Conservation (phyloP, 495 filamentous ascomycete genomes). For the Hypoxylon crocopeplum region DNA sequence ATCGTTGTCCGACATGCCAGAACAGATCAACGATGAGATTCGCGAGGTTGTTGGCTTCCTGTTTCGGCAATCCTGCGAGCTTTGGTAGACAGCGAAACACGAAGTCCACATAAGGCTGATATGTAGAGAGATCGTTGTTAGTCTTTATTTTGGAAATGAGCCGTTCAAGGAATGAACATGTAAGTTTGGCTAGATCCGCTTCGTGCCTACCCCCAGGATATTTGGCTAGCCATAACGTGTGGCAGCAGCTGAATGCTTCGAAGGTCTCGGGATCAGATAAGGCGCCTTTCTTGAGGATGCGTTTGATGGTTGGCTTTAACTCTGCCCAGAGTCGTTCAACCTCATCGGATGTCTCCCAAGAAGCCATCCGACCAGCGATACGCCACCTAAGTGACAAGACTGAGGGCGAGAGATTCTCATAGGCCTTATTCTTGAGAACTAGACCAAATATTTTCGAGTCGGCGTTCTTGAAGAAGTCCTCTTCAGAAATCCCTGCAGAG, state of each 20-base stretch:
- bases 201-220: slow-evolving; percentile 45
- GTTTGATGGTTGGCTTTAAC: slow-evolving; percentile 43
- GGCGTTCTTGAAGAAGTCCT: slow-evolving; percentile 49
- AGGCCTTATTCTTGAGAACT: slow-evolving; percentile 30
- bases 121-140: slow-evolving; percentile 11
- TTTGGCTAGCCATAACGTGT: slow-evolving; percentile 46
- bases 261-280: slow-evolving; percentile 40
- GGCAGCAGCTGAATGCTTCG: slow-evolving; percentile 52
- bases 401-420: slow-evolving; percentile 17
- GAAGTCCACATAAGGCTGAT: slow-evolving; percentile 28
- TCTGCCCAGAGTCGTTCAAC: slow-evolving; percentile 44
- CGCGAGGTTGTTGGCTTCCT: slow-evolving; percentile 20
- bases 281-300: slow-evolving; percentile 41
- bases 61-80: slow-evolving; percentile 28
- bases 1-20: slow-evolving; percentile 23
- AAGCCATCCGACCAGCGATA: slow-evolving; percentile 44
- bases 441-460: slow-evolving; percentile 44
- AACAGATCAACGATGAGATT: slow-evolving; percentile 35
- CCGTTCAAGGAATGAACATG: slow-evolving; percentile 44
- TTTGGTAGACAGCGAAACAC: slow-evolving; percentile 37
- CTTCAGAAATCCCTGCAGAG: slow-evolving; percentile 50
- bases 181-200: slow-evolving; percentile 40
- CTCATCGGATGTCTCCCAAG: slow-evolving; percentile 44
- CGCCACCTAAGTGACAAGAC: slow-evolving; percentile 47
- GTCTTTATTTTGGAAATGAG: slow-evolving; percentile 26